These are phyloP conservation scores for Moricandia arvensis DNA, from an alignment of 345 rosid genomes.

Conservation along the genomic window DNA sequence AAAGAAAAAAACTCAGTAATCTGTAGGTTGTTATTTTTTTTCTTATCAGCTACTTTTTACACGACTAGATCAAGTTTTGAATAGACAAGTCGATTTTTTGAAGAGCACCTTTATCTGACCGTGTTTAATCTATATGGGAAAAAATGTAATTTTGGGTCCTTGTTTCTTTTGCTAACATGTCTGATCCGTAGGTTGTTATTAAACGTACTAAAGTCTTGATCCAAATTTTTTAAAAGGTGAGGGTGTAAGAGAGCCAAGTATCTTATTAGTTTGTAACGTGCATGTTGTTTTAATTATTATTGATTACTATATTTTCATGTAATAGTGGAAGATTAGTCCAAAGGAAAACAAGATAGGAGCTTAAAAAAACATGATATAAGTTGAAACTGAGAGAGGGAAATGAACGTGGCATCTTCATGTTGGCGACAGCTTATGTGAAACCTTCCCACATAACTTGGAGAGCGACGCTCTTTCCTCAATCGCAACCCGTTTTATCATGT, in stretches of 20 bases:
- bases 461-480: constrained; percentile 24
- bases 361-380: not conserved
- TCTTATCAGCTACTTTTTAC: no score
- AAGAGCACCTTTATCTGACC: no score
- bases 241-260: not conserved
- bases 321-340: not conserved
- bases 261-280: not conserved
- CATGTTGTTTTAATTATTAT: not conserved
- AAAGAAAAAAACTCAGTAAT: no score
- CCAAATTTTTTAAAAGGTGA: not conserved
- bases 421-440: constrained; percentile 55
- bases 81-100: no score
- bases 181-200: no score
- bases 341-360: not conserved
- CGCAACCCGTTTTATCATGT: constrained; percentile 17
- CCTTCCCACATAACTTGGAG: constrained; percentile 29
- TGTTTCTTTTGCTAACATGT: no score
- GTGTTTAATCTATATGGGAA: no score
- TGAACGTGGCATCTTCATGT: constrained; percentile 47
- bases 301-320: not conserved
- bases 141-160: no score
- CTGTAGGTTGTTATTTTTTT: no score
- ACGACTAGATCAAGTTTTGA: no score
- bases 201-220: no score
- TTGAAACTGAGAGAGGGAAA: constrained; percentile 4